Evolutionary conservation across 1,139 yeast species (phyloP), one percentile per base, ranked within the genome.

Genomic region (Geotrichum klebahnii): DNA sequence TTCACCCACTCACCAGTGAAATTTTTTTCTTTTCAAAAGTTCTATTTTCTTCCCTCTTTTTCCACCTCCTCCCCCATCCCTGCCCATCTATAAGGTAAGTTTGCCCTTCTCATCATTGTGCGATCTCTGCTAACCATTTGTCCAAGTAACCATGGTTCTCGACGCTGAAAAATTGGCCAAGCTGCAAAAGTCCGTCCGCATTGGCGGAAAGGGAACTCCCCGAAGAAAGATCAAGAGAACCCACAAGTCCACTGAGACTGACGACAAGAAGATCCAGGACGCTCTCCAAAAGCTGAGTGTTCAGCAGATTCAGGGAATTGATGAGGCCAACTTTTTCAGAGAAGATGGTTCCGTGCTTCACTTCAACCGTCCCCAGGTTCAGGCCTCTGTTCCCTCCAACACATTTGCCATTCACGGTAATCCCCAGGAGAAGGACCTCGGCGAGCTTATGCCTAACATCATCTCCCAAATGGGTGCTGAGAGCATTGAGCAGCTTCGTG

Each of bases 401-500:
- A 85, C 96, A 58, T 86, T 85, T 72, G 95, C 95, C 62, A 84
- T 92, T 79, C 85, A 89, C 72, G 98, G 98, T 72, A 81, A 82
- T 74, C 89, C 96, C 59, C 95, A 88, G 74, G 95, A 87, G 75
- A 90, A 89, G 82, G 81, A 82, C 62, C 81, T 92, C 65, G 84
- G 94, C 63, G 96, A 90, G 68, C 82, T 92, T 75, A 82, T 92
- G 66, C 98, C 97, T 67, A 87, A 82, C 73, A 88, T 92, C 73
- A 82, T 92, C 70, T 92, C 96, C 64, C 96, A 92, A 78, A 80
- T 92, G 75, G 97, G 97, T 66, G 88, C 96, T 62, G 97, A 92
- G 74, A 87, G 92, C 74, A 81, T 89, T 70, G 88, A 84, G 68
- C 83, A 88, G 72, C 80, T 92, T 72, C 82, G 88, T 69, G 81